Percentiles rank a stretch among this genome's conserved stretches.
Conservation (phyloP, 2,329 filamentous ascomycete genomes). For the Escovopsis sp. region DNA sequence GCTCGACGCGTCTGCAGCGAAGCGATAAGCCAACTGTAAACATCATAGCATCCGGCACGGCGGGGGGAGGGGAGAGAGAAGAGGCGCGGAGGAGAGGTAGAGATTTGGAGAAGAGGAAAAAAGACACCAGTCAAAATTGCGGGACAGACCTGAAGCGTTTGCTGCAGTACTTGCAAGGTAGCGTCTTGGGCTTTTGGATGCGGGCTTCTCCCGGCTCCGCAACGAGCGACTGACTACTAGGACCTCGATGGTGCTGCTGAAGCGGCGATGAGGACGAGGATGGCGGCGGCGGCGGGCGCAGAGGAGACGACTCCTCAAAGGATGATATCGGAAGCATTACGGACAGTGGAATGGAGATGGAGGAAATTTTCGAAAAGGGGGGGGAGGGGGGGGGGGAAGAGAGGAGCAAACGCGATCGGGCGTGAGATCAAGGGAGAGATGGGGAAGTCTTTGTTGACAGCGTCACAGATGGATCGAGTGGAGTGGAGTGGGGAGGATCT, state of each 20-base stretch:
- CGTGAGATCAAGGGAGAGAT: too few species aligned
- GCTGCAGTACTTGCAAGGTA: slow-evolving; percentile 49
- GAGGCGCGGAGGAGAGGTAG: slow-evolving; percentile 6
- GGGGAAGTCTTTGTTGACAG: too few species aligned
- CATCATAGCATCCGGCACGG: slow-evolving; percentile 3
- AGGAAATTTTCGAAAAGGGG: too few species aligned
- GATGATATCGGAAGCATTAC: slow-evolving; percentile 40
- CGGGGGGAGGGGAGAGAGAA: neutral
- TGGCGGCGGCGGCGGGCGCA: slow-evolving; percentile 9
- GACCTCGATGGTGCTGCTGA: slow-evolving; percentile 1
- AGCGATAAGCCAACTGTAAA: slow-evolving; percentile 7
- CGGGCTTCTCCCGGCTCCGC: slow-evolving; percentile 37
- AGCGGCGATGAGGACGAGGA: too few species aligned
- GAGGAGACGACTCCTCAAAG: slow-evolving; percentile 31
- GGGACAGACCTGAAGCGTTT: slow-evolving; percentile 44
- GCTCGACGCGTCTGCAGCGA: slow-evolving; percentile 41
- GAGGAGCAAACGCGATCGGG: slow-evolving; percentile 1
- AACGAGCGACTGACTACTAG: slow-evolving; percentile 10
- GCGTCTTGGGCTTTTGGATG: slow-evolving; percentile 45
- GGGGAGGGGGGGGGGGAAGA: neutral
- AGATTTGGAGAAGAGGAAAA: too few species aligned
- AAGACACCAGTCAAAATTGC: neutral
- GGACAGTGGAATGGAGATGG: slow-evolving; percentile 6
- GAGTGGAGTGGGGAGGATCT: too few species aligned
- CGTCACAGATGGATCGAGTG: too few species aligned